Base-by-base conservation (phyloP, 2,329 filamentous ascomycete species). In the Metarhizium album region DNA sequence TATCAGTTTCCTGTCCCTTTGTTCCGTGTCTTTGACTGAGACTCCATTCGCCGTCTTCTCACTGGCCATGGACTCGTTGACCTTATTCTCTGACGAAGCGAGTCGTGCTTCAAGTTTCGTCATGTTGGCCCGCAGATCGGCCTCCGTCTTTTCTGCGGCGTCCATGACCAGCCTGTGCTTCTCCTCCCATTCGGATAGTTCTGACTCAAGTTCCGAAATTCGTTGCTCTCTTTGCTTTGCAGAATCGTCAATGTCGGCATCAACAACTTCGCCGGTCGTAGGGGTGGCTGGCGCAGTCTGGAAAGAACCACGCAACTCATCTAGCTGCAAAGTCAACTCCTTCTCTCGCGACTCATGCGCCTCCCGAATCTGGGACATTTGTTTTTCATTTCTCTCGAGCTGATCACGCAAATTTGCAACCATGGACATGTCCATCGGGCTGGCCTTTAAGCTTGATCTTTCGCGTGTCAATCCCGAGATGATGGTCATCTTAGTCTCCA, bases 401-500 rank as follows among this genome's bases (percentile, higher is more conserved):
- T 96, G 90, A 55, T 94, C 87, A 53, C 87, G 86, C 72, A 98
- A 80, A 16, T 84, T 85, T 4, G 88, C 86, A 31, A 97, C 84
- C 56, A 96, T 83, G 0, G 88, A 90, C 64, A 96, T 94, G 62
- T 98, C 93, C 63, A 95, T 84, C 7, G 90, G 86, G 23, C 86
- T 86, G 2, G 65, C 79, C 64, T 91, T 89, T 70, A 96, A 77
- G 69, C 90, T 96, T 3, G 89, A 91, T 53, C 94, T 79, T 68
- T 98, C 94, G 49, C 93, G 84, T 3, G 93, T 95, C 55, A 98
- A 75, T 6, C 93, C 93, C 29, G 89, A 88, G 59, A 98, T 97
- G 63, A 98, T 90, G 29, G 88, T 87, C 74, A 91, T 90, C 78
- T 98, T 98, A 55, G 80, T 84, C 64, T 98, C 93, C 85, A 97